phyloP scores from a whole-genome alignment of 805 yeast species.

The Candida morakotiae region DNA sequence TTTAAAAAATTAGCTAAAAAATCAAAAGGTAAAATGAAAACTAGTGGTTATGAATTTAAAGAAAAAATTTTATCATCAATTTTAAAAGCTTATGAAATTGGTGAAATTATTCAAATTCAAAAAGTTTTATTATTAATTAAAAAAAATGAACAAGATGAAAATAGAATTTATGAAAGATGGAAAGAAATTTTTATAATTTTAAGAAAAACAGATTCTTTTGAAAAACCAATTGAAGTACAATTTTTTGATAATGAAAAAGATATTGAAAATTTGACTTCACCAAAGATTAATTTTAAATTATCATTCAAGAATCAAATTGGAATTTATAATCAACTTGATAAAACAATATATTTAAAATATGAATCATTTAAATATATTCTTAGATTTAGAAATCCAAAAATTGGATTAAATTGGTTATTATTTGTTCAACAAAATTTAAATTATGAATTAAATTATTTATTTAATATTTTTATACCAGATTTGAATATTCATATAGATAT shows the following conservation, averaged over 20 bases:
- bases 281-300: conserved; percentile 13
- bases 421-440: conserved; percentile 50
- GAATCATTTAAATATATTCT: conserved; percentile 45
- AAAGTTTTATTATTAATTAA: conserved; percentile 67
- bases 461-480: conserved; percentile 43
- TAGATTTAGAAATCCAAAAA: conserved; percentile 46
- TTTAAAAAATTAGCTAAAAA: conserved; percentile 20
- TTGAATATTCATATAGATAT: conserved; percentile 43
- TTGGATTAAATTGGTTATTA: conserved; percentile 62
- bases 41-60: conserved; percentile 15
- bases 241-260: conserved; percentile 47
- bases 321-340: conserved; percentile 66
- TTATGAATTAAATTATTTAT: conserved; percentile 16
- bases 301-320: conserved; percentile 28
- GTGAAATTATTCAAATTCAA: conserved; percentile 64
- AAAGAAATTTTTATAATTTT: conserved; percentile 73
- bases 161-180: conserved; percentile 70
- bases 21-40: conserved; percentile 20
- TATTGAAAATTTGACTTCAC: conserved; percentile 17
- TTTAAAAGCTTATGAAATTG: conserved; percentile 37
- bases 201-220: conserved; percentile 51
- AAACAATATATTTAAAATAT: conserved; percentile 54
- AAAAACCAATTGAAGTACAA: conserved; percentile 57
- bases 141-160: conserved; percentile 42
- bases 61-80: conserved; percentile 16